These are phyloP conservation scores for Lumnitzera racemosa DNA, from an alignment of 345 rosid genomes.

Conservation along the genomic window DNA sequence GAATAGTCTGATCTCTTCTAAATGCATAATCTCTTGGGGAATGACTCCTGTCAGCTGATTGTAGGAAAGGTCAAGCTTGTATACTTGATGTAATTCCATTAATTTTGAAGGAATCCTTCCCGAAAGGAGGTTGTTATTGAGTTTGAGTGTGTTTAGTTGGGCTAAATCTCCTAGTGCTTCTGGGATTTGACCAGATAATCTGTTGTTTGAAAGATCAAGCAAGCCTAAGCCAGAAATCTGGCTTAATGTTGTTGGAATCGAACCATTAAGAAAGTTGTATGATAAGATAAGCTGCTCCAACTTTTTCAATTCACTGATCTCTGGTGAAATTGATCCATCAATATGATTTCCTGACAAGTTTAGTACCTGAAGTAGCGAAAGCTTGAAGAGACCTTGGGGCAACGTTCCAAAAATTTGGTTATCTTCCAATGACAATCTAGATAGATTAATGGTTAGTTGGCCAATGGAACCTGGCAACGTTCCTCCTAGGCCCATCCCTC, in stretches of 20 bases:
- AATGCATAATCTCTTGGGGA: constrained; percentile 27
- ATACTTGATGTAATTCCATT: constrained; percentile 26
- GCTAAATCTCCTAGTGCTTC: constrained; percentile 25
- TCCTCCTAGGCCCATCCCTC: constrained; percentile 51
- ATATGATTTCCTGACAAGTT: constrained; percentile 35
- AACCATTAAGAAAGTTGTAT: constrained; percentile 25
- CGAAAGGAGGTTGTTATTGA: constrained; percentile 44
- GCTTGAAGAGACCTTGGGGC: constrained; percentile 28
- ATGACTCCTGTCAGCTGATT: constrained; percentile 40
- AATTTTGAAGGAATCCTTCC: constrained; percentile 36
- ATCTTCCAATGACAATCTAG: constrained; percentile 23
- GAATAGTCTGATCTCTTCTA: constrained; percentile 28
- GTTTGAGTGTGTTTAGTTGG: constrained; percentile 20
- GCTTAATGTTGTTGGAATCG: constrained; percentile 36
- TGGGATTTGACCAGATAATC: constrained; percentile 37
- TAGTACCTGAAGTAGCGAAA: constrained; percentile 23
- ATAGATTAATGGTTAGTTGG: constrained; percentile 12
- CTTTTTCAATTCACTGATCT: constrained; percentile 17
- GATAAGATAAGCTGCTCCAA: constrained; percentile 39
- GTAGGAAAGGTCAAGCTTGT: constrained; percentile 37
- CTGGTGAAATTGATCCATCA: constrained; percentile 25
- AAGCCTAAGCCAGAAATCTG: constrained; percentile 19
- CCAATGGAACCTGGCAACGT: constrained; percentile 31
- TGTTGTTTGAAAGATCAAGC: constrained; percentile 44
- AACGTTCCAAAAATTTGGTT: constrained; percentile 37